Evolutionary conservation across 2,329 filamentous ascomycete species (phyloP).

Genomic region (Cryphonectria japonica): DNA sequence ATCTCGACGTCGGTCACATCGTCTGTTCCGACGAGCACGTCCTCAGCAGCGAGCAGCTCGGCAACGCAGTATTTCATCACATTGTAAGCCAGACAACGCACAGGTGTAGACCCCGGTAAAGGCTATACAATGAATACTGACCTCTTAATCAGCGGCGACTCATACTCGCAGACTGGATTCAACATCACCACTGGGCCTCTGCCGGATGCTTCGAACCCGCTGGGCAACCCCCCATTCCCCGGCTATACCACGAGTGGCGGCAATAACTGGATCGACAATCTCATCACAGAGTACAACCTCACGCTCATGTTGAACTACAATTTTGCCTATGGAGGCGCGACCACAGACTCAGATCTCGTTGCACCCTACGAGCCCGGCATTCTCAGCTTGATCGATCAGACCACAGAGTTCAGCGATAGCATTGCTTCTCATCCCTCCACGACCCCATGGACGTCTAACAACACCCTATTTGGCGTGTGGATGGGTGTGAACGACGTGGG

Average conservation of each 20-base stretch:
- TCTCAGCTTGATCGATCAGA: conserved; percentile 56
- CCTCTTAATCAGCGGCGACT: conserved; percentile 52
- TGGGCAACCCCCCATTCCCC: conserved; percentile 62
- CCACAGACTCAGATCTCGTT: conserved; percentile 53
- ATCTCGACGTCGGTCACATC: conserved; percentile 11
- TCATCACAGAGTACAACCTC: conserved; percentile 47
- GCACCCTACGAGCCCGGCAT: conserved; percentile 52
- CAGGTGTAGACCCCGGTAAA: no score
- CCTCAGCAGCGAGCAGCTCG: conserved; percentile 6
- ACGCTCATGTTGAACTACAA: conserved; percentile 52
- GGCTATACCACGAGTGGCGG: conserved; percentile 53
- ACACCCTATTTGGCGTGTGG: conserved; percentile 55
- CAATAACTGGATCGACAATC: conserved; percentile 53
- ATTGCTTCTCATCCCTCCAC: conserved; percentile 40
- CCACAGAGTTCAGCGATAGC: conserved; percentile 45
- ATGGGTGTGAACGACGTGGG: conserved; percentile 51
- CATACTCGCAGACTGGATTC: conserved; percentile 64
- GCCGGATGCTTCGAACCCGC: conserved; percentile 56
- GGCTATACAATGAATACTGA: neutral
- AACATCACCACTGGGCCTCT: conserved; percentile 48
- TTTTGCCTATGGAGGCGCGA: conserved; percentile 55
- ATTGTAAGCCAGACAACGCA: conserved; percentile 39
- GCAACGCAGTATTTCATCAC: conserved; percentile 44
- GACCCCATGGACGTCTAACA: conserved; percentile 46
- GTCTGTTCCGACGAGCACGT: conserved; percentile 12